A percentile compares a stretch with the other conserved stretches of the same genome.
Conservation (phyloP, 2,329 filamentous ascomycete genomes). For the Trichoderma aggressivum region DNA sequence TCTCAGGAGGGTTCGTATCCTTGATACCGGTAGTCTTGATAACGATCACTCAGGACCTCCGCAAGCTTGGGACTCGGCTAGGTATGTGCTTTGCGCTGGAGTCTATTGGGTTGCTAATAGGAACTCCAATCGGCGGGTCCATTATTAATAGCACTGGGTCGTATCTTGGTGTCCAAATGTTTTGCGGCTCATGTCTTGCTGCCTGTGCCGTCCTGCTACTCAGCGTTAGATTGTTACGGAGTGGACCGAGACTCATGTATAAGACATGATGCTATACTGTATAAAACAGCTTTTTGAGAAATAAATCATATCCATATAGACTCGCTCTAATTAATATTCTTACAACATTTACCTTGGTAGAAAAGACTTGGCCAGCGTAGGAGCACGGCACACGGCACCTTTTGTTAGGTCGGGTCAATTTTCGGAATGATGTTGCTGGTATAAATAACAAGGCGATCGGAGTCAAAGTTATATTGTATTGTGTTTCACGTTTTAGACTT, state of each 20-base stretch:
- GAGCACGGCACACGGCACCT: no score
- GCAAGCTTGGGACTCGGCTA: background rate
- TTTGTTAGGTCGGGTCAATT: no score
- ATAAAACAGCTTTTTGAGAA: background rate
- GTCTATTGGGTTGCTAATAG: background rate
- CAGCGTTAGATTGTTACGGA: background rate
- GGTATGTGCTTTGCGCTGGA: background rate
- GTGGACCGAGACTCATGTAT: background rate
- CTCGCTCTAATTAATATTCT: no score
- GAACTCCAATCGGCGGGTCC: background rate
- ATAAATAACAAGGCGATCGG: background rate
- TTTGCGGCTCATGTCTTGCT: background rate
- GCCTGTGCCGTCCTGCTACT: background rate
- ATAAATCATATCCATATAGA: no score
- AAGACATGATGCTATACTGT: background rate
- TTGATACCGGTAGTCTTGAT: background rate
- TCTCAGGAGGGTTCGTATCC: background rate
- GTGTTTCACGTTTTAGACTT: background rate
- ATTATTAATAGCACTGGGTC: background rate
- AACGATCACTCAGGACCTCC: background rate
- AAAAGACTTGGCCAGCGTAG: no score
- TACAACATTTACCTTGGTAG: no score
- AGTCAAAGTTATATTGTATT: background rate
- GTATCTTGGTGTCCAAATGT: background rate
- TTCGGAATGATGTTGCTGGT: no score